Evolutionary conservation across 1,284 basidiomycete genomes (phyloP).

Genomic region (Moesziomyces parantarcticus): DNA sequence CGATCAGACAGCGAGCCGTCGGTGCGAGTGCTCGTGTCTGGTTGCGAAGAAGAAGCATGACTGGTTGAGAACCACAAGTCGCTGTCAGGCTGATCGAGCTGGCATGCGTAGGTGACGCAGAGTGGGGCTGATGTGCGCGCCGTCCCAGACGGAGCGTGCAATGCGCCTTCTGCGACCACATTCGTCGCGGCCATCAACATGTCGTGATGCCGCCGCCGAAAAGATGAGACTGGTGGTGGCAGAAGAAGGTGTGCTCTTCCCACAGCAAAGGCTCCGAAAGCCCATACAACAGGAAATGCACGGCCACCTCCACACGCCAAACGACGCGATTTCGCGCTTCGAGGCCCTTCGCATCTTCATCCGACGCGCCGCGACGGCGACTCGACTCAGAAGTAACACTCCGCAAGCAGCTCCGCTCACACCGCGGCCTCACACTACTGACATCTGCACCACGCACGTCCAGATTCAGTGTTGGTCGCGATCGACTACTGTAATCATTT

Average conservation of each 20-base stretch:
- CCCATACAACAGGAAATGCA: too few species aligned
- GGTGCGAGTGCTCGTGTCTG: too few species aligned
- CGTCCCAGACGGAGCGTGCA: constrained; percentile 10
- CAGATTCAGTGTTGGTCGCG: too few species aligned
- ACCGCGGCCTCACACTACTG: too few species aligned
- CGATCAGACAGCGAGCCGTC: constrained; percentile 3
- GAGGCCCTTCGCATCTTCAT: too few species aligned
- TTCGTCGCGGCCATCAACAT: background rate
- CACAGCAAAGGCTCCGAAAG: too few species aligned
- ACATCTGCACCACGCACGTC: too few species aligned
- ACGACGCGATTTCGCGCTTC: background rate
- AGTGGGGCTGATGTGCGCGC: background rate
- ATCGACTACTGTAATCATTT: background rate
- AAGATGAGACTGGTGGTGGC: constrained; percentile 1
- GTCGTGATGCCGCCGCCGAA: background rate
- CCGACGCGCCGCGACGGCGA: too few species aligned
- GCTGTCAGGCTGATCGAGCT: constrained; percentile 22
- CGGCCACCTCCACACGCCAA: background rate
- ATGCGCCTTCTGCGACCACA: background rate
- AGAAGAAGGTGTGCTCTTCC: background rate
- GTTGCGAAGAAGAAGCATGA: too few species aligned
- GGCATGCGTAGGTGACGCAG: constrained; percentile 14
- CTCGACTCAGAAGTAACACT: too few species aligned
- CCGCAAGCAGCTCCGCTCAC: too few species aligned
- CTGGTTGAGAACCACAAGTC: constrained; percentile 15